Evolutionary conservation across 1,139 yeast genomes (phyloP).

Genomic region (Blastobotrys apis): DNA sequence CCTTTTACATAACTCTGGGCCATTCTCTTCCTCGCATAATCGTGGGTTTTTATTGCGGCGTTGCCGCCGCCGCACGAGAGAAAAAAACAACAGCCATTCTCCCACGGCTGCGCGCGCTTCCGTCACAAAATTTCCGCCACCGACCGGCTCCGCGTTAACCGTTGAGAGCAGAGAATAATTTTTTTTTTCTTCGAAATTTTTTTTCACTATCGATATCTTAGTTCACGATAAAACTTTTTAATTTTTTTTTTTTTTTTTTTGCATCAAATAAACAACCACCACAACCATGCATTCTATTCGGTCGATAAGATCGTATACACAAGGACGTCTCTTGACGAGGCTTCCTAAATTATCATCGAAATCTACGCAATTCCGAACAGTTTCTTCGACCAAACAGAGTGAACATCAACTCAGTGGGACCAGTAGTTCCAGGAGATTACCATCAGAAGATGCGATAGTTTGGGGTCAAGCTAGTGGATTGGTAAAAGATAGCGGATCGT

Average conservation of each 20-base stretch:
- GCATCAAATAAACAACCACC: not conserved
- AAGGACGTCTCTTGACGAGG: not conserved
- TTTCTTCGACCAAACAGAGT: slow-evolving; percentile 4
- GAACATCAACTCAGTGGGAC: not conserved
- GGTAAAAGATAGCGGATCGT: slow-evolving; percentile 18
- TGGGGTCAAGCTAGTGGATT: not conserved
- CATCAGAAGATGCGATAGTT: not conserved
- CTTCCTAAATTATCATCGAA: not conserved
- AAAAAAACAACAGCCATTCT: no score
- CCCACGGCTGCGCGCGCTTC: no score
- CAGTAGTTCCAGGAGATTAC: not conserved
- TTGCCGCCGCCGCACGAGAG: no score
- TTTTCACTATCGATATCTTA: no score
- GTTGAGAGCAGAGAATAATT: no score
- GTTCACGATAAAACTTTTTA: no score
- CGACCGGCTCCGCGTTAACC: no score
- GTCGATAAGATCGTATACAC: not conserved
- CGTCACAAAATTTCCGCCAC: no score
- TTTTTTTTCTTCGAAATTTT: no score
- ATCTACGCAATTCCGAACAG: not conserved
- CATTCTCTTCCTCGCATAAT: no score
- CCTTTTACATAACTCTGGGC: no score
- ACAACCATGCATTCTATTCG: not conserved
- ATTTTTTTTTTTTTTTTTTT: slow-evolving; percentile 1
- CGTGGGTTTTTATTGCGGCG: no score